These are phyloP conservation scores for Daldinia grandis DNA, from an alignment of 495 filamentous ascomycete species.

Conservation along the genomic window DNA sequence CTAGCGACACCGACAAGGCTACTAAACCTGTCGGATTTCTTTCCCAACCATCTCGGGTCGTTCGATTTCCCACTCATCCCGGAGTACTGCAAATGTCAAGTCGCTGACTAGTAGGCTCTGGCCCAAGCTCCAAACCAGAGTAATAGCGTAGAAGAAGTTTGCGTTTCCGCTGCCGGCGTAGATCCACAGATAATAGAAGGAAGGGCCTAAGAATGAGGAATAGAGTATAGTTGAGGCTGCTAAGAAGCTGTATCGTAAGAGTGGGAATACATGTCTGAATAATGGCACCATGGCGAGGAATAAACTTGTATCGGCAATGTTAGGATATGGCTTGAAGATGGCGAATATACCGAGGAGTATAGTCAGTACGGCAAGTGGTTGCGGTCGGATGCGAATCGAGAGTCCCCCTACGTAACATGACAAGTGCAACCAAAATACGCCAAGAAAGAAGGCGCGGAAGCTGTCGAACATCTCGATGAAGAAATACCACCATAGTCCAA, in stretches of 20 bases:
- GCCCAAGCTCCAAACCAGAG: slow-evolving; percentile 93
- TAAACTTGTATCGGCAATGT: slow-evolving; percentile 83
- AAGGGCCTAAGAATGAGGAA: slow-evolving; percentile 85
- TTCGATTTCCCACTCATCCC: slow-evolving; percentile 95
- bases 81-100: slow-evolving; percentile 81
- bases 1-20: background rate
- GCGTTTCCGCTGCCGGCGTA: slow-evolving; percentile 98
- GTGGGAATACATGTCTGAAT: slow-evolving; percentile 92
- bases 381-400: slow-evolving; percentile 77
- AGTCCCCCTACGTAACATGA: slow-evolving; percentile 86
- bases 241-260: slow-evolving; percentile 95
- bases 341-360: slow-evolving; percentile 86
- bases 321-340: slow-evolving; percentile 96
- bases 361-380: slow-evolving; percentile 85
- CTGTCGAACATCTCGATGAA: slow-evolving; percentile 99
- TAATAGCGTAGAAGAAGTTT: slow-evolving; percentile 99
- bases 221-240: slow-evolving; percentile 83
- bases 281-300: slow-evolving; percentile 84
- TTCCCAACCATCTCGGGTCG: slow-evolving; percentile 87
- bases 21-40: slow-evolving; percentile 83
- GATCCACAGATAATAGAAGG: slow-evolving; percentile 98
- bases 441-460: slow-evolving; percentile 95
- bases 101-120: slow-evolving; percentile 82
- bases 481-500: slow-evolving; percentile 99
- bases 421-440: slow-evolving; percentile 96